These are phyloP conservation scores for Kewa caespitosa DNA, from an alignment of 179 eudicot genomes.

Conservation along the genomic window DNA sequence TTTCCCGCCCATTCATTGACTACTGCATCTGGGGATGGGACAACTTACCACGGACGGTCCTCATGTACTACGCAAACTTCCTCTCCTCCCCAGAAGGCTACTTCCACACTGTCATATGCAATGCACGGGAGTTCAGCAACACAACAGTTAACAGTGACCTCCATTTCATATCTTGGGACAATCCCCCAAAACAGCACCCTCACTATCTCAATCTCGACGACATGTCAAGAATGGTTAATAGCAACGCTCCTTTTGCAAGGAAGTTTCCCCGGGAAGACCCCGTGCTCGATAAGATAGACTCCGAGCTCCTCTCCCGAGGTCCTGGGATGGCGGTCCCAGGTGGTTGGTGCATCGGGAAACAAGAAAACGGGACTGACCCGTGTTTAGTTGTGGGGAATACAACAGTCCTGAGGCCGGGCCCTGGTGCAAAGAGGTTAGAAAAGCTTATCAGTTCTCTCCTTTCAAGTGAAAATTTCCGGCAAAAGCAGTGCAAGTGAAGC, in stretches of 20 bases:
- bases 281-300: slow-evolving; percentile 66
- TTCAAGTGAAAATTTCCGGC: slow-evolving; percentile 54
- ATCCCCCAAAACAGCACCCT: slow-evolving; percentile 87
- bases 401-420: slow-evolving; percentile 58
- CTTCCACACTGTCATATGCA: slow-evolving; percentile 81
- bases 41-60: slow-evolving; percentile 72
- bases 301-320: slow-evolving; percentile 62
- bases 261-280: slow-evolving; percentile 69
- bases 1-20: slow-evolving; percentile 72
- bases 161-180: slow-evolving; percentile 89
- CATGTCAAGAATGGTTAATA: slow-evolving; percentile 60
- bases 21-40: slow-evolving; percentile 94
- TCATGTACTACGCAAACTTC: slow-evolving; percentile 87
- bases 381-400: slow-evolving; percentile 57
- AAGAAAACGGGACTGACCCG: slow-evolving; percentile 69
- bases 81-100: slow-evolving; percentile 87
- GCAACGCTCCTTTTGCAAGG: slow-evolving; percentile 82
- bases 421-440: slow-evolving; percentile 69
- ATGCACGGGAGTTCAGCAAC: slow-evolving; percentile 60
- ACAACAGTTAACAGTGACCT: slow-evolving; percentile 88
- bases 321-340: slow-evolving; percentile 71
- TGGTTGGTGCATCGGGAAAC: slow-evolving; percentile 72
- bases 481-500: slow-evolving; percentile 61
- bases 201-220: slow-evolving; percentile 69
- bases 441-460: slow-evolving; percentile 50